These are phyloP conservation scores for Musa itinerans DNA, from an alignment of 176 grass and related monocot genomes.

Conservation along the genomic window DNA sequence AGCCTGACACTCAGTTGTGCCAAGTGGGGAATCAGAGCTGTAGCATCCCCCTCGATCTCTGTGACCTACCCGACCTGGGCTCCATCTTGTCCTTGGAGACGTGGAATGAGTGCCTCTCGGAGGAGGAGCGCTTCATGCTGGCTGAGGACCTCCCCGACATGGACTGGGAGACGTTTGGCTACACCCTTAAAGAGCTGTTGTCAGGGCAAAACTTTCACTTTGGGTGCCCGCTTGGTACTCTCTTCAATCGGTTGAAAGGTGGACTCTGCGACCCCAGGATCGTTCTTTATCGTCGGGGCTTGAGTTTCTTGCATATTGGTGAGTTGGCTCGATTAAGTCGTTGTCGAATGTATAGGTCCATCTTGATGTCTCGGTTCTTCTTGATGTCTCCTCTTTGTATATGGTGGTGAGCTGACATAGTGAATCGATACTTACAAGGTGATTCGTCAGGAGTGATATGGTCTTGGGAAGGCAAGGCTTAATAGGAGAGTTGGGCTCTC, in stretches of 20 bases:
- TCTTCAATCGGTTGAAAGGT: conserved; percentile 49
- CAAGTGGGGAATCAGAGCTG: conserved; percentile 64
- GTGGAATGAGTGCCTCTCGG: conserved; percentile 67
- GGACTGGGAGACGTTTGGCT: conserved; percentile 61
- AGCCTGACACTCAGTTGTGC: conserved; percentile 37
- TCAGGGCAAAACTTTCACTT: conserved; percentile 65
- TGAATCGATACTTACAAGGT: too few species aligned
- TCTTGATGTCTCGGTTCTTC: too few species aligned
- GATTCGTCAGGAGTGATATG: too few species aligned
- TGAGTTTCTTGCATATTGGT: conserved; percentile 20
- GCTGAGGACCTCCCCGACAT: conserved; percentile 60
- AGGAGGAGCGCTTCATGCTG: conserved; percentile 52
- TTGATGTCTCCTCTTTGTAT: too few species aligned
- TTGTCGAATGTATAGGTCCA: too few species aligned
- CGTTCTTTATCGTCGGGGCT: conserved; percentile 43
- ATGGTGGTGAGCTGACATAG: too few species aligned
- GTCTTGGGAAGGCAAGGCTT: too few species aligned
- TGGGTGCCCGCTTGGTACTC: conserved; percentile 36
- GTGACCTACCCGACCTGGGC: conserved; percentile 30
- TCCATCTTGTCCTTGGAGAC: conserved; percentile 46
- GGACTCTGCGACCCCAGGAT: conserved; percentile 69
- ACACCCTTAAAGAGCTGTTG: conserved; percentile 72
- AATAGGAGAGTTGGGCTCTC: too few species aligned
- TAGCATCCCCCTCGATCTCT: conserved; percentile 44
- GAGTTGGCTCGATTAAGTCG: too few species aligned